Evolutionary conservation across 768 basidiomycete species (phyloP), one percentile per base, ranked within the genome.

Genomic region (Fomitopsis serialis): DNA sequence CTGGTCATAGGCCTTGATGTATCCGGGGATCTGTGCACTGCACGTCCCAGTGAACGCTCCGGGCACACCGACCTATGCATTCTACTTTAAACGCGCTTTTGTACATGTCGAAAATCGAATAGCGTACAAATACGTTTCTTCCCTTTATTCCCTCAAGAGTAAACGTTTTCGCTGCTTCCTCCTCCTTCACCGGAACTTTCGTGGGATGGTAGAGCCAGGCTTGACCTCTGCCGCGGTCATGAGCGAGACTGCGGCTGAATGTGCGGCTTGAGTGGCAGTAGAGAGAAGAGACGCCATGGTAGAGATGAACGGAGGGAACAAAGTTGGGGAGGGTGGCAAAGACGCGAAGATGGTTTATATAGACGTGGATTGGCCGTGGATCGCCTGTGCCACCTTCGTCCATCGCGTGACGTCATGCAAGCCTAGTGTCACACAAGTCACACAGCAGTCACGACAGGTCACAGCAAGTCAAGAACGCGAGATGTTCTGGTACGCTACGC

Each of bases 1-100:
- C 62, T 84, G 72, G 7, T 84, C 76, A 64, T 80, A 87, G 42
- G 74, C 72, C 45, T 77, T 67, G 59, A 92, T 79, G 71, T 88
- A 93, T 13, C 74, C 68, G 12, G 74, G 76, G n/a, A 78, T 68
- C 60, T 89, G 85, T 10, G 70, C 72, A 50, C 78, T 80, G 69
- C 89, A 92, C 4, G 85, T 75, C 0, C 82, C 83, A 2, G 85
- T 86, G 70, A 89, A 91, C 7, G 86, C 86, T 15, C 86, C 88
- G 0, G 90, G 88, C 27, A 90, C 85, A 12, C 84, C 83, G 52
- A 91, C 75, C 85, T 86, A 48, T 2, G 22, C 6, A 24, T 13
- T n/a, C 21, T 25, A 21, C 22, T 36, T 42, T 12, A 12, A 17
- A 36, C 35, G 23, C 40, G 34, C 34, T 48, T 19, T 34, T 7